Evolutionary conservation across 208 protist genomes (phyloP).

Genomic region (Crithidia brevicula): DNA sequence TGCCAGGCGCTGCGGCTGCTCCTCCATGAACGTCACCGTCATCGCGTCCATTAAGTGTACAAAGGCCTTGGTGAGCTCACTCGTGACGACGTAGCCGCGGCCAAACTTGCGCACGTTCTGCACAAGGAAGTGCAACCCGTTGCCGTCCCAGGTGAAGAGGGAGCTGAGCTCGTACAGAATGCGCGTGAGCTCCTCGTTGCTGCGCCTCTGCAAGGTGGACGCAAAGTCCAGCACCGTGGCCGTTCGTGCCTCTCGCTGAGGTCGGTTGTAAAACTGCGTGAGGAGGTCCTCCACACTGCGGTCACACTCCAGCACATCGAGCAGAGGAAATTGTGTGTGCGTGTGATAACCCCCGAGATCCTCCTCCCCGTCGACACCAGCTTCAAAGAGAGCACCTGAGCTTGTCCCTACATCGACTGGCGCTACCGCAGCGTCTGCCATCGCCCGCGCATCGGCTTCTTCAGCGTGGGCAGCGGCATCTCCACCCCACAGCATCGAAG

Average conservation of each 20-base stretch:
- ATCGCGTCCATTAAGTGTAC: constrained; percentile 64
- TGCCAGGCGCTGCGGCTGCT: constrained; percentile 73
- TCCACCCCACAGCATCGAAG: constrained; percentile 5
- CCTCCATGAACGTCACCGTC: constrained; percentile 59
- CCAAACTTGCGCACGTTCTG: constrained; percentile 70
- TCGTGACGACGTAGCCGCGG: constrained; percentile 64
- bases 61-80: constrained; percentile 65
- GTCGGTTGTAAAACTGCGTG: constrained; percentile 64
- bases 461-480: too few relatives aligned
- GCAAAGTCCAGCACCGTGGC: constrained; percentile 83
- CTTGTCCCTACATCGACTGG: background rate
- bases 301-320: constrained; percentile 80
- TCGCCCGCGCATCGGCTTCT: too few relatives aligned
- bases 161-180: constrained; percentile 71
- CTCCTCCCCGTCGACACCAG: constrained; percentile 15
- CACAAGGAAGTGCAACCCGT: constrained; percentile 73
- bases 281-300: constrained; percentile 75
- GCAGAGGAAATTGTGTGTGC: constrained; percentile 53
- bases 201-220: constrained; percentile 56
- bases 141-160: constrained; percentile 74
- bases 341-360: constrained; percentile 61
- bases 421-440: background rate
- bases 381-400: too few relatives aligned
- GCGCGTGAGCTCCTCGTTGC: constrained; percentile 64
- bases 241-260: constrained; percentile 59